These are phyloP conservation scores for Vigna mungo DNA, from an alignment of 306 rosid species.

Conservation along the genomic window DNA sequence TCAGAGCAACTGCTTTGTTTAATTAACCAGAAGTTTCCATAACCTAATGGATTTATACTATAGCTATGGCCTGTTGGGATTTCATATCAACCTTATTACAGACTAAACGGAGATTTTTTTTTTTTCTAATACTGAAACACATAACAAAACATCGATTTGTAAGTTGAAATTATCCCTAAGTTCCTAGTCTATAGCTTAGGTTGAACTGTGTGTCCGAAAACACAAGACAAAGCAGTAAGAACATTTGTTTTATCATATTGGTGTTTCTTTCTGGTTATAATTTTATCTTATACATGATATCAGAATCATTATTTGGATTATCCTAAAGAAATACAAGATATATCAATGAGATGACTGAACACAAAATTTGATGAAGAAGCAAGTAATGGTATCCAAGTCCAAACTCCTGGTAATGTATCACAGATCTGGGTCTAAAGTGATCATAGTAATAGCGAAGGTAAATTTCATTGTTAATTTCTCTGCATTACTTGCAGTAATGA, in stretches of 20 bases:
- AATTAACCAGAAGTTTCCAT: neutral
- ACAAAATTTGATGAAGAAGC: neutral
- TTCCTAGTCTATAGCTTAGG: neutral
- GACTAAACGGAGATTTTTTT: neutral
- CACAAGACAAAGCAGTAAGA: neutral
- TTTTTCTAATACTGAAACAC: neutral
- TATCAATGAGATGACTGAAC: neutral
- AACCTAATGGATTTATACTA: conserved; percentile 17
- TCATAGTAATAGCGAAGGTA: neutral
- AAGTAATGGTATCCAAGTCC: neutral
- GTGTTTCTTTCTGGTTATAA: neutral
- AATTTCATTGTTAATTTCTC: conserved; percentile 7
- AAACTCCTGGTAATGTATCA: no score
- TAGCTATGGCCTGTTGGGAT: conserved; percentile 7
- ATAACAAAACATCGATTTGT: conserved; percentile 10
- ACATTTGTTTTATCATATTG: neutral
- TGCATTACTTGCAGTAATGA: conserved; percentile 2
- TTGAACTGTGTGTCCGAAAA: neutral
- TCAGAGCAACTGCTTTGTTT: conserved; percentile 4
- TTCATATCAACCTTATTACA: conserved; percentile 34
- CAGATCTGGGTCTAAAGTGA: neutral
- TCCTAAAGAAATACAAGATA: conserved; percentile 13
- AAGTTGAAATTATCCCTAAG: neutral
- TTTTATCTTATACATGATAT: neutral
- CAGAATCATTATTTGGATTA: neutral